Evolutionary conservation across 306 rosid species (phyloP).

Genomic region (Acacia melanoxylon): DNA sequence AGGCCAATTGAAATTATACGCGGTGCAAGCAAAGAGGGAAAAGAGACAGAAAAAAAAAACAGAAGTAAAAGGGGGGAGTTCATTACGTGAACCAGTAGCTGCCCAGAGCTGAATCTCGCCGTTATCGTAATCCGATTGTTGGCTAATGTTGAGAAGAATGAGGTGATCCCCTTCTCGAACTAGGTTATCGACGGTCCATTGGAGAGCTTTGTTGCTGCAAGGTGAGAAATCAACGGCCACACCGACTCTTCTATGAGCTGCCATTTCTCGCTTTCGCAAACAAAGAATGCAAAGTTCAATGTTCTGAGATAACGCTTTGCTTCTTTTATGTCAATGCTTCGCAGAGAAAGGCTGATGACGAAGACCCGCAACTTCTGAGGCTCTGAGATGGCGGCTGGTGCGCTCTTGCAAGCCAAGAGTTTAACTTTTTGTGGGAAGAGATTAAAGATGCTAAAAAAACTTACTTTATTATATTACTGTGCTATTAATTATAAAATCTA

Average conservation of each 20-base stretch:
- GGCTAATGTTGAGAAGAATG: conserved; percentile 58
- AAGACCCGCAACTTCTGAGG: conserved; percentile 32
- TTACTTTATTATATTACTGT: too few relatives aligned
- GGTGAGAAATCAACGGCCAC: conserved; percentile 91
- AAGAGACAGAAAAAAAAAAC: neutral
- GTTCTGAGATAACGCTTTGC: neutral
- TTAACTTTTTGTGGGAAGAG: too few relatives aligned
- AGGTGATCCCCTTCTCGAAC: conserved; percentile 70
- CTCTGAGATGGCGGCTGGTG: neutral
- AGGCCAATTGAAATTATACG: too few relatives aligned
- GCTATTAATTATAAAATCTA: too few relatives aligned
- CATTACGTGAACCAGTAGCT: conserved; percentile 75
- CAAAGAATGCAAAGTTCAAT: neutral
- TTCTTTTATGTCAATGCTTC: neutral
- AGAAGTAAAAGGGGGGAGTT: neutral
- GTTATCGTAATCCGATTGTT: conserved; percentile 48
- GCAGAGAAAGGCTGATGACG: neutral
- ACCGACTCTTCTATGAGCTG: conserved; percentile 57
- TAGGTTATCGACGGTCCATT: conserved; percentile 79
- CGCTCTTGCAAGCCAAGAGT: too few relatives aligned
- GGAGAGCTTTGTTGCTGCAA: conserved; percentile 67
- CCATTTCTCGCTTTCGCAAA: conserved; percentile 27
- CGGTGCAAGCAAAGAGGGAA: neutral
- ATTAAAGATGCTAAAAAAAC: too few relatives aligned
- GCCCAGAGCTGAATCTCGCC: conserved; percentile 91